These are phyloP conservation scores for Ricinus communis DNA, from an alignment of 345 rosid genomes.

Conservation along the genomic window DNA sequence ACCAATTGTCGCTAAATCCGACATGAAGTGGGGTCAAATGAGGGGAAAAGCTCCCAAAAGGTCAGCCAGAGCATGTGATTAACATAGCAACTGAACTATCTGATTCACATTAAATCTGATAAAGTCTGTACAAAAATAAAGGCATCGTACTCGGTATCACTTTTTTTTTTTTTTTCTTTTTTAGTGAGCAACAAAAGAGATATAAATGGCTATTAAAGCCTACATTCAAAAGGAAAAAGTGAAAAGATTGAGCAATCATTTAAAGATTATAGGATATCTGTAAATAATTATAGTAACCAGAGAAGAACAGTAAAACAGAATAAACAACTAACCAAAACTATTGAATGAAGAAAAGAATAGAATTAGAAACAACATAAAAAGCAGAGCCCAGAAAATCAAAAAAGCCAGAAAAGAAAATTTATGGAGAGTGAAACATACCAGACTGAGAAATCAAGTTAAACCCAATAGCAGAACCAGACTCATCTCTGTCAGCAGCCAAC, in stretches of 20 bases:
- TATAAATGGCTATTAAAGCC: background rate
- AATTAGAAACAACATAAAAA: background rate
- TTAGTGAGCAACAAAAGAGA: background rate
- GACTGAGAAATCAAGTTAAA: slow-evolving; percentile 54
- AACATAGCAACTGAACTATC: background rate
- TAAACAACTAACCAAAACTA: background rate
- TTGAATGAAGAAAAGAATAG: background rate
- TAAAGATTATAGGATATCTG: background rate
- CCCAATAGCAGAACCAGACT: slow-evolving; percentile 61
- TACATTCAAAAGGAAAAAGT: background rate
- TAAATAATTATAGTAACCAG: background rate
- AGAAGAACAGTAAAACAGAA: background rate
- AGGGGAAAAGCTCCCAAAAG: too few relatives aligned
- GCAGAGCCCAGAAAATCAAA: background rate
- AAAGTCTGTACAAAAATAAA: background rate
- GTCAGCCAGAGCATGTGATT: background rate
- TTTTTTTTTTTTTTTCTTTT: too few relatives aligned
- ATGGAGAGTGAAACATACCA: slow-evolving; percentile 29
- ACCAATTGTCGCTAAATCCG: slow-evolving; percentile 1
- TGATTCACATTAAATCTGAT: background rate
- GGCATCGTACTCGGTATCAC: too few relatives aligned
- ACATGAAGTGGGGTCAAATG: background rate
- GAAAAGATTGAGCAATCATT: background rate
- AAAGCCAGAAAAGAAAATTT: background rate
- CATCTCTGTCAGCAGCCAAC: slow-evolving; percentile 58